Conservation (phyloP, 805 yeast genomes). For the Saccharomycopsis amapae region DNA sequence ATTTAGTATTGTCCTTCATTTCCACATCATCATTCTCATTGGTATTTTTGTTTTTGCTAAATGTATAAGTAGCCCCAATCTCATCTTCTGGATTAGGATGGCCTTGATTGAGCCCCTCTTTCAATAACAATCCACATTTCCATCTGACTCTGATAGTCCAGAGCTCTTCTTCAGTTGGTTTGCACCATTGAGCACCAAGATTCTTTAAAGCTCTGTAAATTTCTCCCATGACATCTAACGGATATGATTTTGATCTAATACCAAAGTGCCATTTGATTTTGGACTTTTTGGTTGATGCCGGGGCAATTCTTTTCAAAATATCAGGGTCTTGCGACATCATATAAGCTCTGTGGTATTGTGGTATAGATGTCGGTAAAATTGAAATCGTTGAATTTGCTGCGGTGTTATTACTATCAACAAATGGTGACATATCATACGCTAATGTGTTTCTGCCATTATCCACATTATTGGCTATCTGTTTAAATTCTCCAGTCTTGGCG, state of each 20-base stretch:
- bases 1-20: constrained; percentile 20
- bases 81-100: constrained; percentile 9
- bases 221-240: constrained; percentile 98
- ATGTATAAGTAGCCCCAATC: constrained; percentile 16
- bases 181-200: constrained; percentile 95
- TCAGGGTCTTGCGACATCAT: constrained; percentile 54
- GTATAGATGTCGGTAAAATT: constrained; percentile 86
- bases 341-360: constrained; percentile 88
- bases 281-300: constrained; percentile 54
- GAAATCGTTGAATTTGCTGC: constrained; percentile 53
- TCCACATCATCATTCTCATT: constrained; percentile 25
- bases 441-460: constrained; percentile 5
- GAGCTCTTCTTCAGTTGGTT: constrained; percentile 87
- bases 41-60: constrained; percentile 10
- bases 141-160: constrained; percentile 97
- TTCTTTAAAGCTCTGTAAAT: constrained; percentile 89
- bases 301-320: constrained; percentile 32
- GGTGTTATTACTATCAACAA: constrained; percentile 13
- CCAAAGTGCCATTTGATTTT: constrained; percentile 99
- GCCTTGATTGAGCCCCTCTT: constrained; percentile 9
- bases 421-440: constrained; percentile 15
- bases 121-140: constrained; percentile 47
- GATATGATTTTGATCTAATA: constrained; percentile 90
- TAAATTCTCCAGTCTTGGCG: background rate
- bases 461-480: constrained; percentile 20